Conservation (phyloP, 2,329 filamentous ascomycete species). For the Teratosphaeria gauchensis region DNA sequence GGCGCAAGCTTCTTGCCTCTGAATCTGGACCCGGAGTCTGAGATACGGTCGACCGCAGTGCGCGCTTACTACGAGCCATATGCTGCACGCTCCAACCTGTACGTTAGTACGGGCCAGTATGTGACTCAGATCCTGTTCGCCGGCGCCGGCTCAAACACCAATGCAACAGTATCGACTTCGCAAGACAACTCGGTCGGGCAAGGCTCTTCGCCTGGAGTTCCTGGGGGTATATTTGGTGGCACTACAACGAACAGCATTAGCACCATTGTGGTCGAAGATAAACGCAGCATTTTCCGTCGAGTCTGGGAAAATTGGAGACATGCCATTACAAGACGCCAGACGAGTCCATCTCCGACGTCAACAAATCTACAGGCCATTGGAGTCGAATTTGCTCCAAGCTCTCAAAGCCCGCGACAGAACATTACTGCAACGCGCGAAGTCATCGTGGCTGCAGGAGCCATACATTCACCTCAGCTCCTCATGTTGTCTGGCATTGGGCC, state of each 20-base stretch:
- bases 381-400: conserved; percentile 16
- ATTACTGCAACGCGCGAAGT: conserved; percentile 19
- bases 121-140: conserved; percentile 27
- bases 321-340: not conserved
- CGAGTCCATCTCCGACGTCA: not conserved
- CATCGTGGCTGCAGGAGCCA: conserved; percentile 20
- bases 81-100: conserved; percentile 26
- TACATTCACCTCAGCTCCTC: conserved; percentile 24
- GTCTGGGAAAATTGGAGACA: conserved; percentile 11
- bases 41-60: conserved; percentile 33
- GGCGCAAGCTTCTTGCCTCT: conserved; percentile 31
- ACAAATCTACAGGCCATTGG: conserved; percentile 8
- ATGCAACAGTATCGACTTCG: conserved; percentile 6
- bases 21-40: conserved; percentile 26
- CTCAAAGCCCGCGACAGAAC: conserved; percentile 9
- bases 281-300: conserved; percentile 29
- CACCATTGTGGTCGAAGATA: conserved; percentile 13
- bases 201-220: conserved; percentile 8
- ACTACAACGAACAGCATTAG: conserved; percentile 39
- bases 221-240: conserved; percentile 12
- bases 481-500: conserved; percentile 48
- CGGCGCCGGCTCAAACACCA: conserved; percentile 8
- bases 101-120: conserved; percentile 27
- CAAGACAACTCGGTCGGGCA: conserved; percentile 8
- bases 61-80: conserved; percentile 31